Evolutionary conservation across 140 eudicot genomes (phyloP).

Genomic region (Flaveria floridana): DNA sequence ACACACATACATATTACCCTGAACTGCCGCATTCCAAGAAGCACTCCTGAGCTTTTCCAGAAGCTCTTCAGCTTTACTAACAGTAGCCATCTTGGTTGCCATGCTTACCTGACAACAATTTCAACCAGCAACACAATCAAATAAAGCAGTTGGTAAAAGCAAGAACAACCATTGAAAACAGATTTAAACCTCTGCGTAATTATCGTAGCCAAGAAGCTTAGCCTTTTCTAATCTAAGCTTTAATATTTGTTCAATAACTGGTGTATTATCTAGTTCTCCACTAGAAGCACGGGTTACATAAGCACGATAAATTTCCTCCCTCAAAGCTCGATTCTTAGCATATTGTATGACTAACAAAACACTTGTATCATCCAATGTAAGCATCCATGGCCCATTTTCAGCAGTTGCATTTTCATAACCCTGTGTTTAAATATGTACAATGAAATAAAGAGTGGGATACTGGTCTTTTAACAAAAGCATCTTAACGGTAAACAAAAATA

Average conservation of each 20-base stretch:
- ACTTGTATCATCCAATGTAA: slow-evolving; percentile 93
- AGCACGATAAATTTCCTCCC: slow-evolving; percentile 90
- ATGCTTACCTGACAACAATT: slow-evolving; percentile 67
- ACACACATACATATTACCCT: slow-evolving; percentile 44
- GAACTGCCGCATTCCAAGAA: slow-evolving; percentile 92
- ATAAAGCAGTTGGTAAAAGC: background rate
- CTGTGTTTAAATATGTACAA: slow-evolving; percentile 39
- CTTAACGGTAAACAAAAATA: slow-evolving; percentile 4
- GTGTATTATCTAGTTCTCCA: slow-evolving; percentile 86
- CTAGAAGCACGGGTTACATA: slow-evolving; percentile 84
- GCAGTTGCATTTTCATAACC: slow-evolving; percentile 96
- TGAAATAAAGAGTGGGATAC: slow-evolving; percentile 16
- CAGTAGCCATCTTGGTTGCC: slow-evolving; percentile 97
- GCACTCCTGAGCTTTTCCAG: slow-evolving; percentile 88
- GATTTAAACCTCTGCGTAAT: slow-evolving; percentile 79
- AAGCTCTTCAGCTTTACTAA: slow-evolving; percentile 89
- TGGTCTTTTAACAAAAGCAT: slow-evolving; percentile 1
- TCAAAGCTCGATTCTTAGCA: slow-evolving; percentile 72
- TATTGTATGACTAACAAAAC: slow-evolving; percentile 88
- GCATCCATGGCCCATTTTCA: slow-evolving; percentile 90
- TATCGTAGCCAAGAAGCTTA: slow-evolving; percentile 88
- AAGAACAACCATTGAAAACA: background rate
- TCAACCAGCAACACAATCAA: slow-evolving; percentile 13
- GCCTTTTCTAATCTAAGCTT: slow-evolving; percentile 87
- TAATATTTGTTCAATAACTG: slow-evolving; percentile 70